These are phyloP conservation scores for Rhytidiadelphus loreus DNA, from an alignment of 225 moss, liverwort and hornwort species.

Conservation along the genomic window DNA sequence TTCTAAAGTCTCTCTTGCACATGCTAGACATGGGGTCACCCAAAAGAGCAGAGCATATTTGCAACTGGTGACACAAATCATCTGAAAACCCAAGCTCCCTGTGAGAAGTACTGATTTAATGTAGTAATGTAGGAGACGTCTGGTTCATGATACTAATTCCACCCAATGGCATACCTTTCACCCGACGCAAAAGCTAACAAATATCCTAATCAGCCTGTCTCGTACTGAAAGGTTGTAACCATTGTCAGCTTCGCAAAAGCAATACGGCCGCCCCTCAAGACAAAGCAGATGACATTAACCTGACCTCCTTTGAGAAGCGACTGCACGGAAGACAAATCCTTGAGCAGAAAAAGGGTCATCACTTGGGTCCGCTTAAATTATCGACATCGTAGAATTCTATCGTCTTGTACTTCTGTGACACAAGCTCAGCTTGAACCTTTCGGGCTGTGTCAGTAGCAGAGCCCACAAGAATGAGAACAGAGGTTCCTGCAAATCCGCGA, in stretches of 20 bases:
- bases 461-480: constrained; percentile 69
- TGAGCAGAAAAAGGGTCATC: neutral
- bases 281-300: neutral
- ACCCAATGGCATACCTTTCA: neutral
- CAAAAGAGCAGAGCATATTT: neutral
- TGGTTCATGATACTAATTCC: neutral
- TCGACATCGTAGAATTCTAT: constrained; percentile 66
- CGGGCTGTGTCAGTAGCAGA: constrained; percentile 77
- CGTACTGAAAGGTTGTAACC: neutral
- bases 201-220: neutral
- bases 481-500: constrained; percentile 78
- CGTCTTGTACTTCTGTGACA: constrained; percentile 79
- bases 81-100: neutral
- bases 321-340: neutral
- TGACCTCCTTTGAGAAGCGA: neutral
- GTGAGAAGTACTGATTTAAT: neutral
- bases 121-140: neutral
- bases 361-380: constrained; percentile 9
- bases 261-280: neutral
- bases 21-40: neutral
- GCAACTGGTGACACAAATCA: neutral
- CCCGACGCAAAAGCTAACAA: neutral
- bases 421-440: constrained; percentile 76
- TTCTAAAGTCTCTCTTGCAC: neutral
- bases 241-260: neutral